Base-by-base conservation (phyloP, 176 grass and related monocot species). In the Areca catechu region DNA sequence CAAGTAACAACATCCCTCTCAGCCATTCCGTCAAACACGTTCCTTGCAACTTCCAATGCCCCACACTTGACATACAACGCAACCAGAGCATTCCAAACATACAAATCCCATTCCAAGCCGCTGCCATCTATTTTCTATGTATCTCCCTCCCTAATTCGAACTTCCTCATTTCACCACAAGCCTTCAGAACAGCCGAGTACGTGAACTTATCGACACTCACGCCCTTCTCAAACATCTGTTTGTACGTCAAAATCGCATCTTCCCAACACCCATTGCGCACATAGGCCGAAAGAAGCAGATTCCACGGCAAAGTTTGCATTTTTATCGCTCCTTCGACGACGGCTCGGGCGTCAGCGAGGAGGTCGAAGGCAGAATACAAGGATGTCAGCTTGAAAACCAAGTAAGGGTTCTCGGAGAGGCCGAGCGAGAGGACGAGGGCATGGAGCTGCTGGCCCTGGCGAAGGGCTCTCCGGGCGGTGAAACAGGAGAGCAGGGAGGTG, bases 1-100 rank as follows among this genome's bases (percentile, higher is more conserved):
- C 68, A 71, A 2, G 68, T 51, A 4, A 71, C 56, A 24, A 72
- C 71, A 47, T 87, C 84, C 57, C 54, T 78, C 5, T 68, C 23
- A 0, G 14, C 7, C 84, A 87, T 87, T 82, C 71, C 71, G 1
- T 87, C 84, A n/a, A 87, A 87, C 71, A 87, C 34, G 47, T 15
- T n/a, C n/a, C 84, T 67, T 4, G 84, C 84, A 0, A 28, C n/a
- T n/a, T 29, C 27, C 27, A 29, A 29, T 5, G 5, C 79, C 20
- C 75, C 75, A 4, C 84, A 82, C 58, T 82, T 87, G 0, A 62
- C 71, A 2, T 87, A 82, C 84, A 79, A 72, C 0, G 75, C 73
- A 20, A 82, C 66, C 23, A 87, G 53, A 4, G 75, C 74, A 51
- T 87, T 87, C 57, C 58, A 70, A 61, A 50, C 69, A 7, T 71